Percentiles rank a stretch among this genome's conserved stretches.
Conservation (phyloP, 2,329 filamentous ascomycete genomes). For the Fusarium falciforme region DNA sequence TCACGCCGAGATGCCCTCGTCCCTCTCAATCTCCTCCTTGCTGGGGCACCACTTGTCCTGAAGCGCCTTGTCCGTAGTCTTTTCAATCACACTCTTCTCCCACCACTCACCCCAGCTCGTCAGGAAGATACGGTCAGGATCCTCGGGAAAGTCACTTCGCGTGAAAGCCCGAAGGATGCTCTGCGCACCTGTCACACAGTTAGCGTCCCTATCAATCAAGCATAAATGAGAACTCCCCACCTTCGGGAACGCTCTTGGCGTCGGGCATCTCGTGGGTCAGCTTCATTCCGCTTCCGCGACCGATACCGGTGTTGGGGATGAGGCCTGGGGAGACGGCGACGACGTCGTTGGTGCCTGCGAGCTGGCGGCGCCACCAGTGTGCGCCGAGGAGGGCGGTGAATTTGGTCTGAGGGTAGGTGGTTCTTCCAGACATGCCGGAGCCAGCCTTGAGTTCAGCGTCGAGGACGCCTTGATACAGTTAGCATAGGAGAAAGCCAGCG, state of each 20-base stretch:
- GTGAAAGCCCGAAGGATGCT: conserved; percentile 59
- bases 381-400: conserved; percentile 63
- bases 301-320: conserved; percentile 60
- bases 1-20: conserved; percentile 46
- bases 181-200: conserved; percentile 52
- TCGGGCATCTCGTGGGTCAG: conserved; percentile 53
- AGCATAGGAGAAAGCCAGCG: not conserved
- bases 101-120: conserved; percentile 70
- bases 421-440: conserved; percentile 46
- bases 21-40: conserved; percentile 60
- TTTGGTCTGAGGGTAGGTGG: conserved; percentile 59
- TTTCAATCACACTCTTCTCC: conserved; percentile 56
- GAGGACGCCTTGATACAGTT: conserved; percentile 45
- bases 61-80: conserved; percentile 57
- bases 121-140: conserved; percentile 64
- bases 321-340: conserved; percentile 66
- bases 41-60: conserved; percentile 64
- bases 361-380: conserved; percentile 67
- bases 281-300: conserved; percentile 45
- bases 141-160: conserved; percentile 59
- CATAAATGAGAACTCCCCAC: conserved; percentile 38
- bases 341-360: conserved; percentile 56
- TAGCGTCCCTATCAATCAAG: conserved; percentile 1
- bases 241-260: conserved; percentile 60
- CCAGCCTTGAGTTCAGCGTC: conserved; percentile 54